Conservation (phyloP, 108 stramenopile genomes). For the Cylindrotheca fusiformis region DNA sequence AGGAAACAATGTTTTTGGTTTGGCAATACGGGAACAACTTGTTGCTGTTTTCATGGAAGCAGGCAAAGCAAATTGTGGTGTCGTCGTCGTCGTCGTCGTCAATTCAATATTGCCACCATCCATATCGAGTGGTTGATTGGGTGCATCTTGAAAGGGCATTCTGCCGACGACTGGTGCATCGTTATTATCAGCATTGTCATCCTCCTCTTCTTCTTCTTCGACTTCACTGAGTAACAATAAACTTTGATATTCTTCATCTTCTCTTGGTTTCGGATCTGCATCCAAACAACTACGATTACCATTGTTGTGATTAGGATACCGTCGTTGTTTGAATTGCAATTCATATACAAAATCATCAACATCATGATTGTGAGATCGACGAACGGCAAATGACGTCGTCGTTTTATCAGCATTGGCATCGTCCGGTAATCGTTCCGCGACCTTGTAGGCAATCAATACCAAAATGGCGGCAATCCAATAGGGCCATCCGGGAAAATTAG, state of each 20-base stretch:
- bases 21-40: too few relatives aligned
- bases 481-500: conserved; percentile 72
- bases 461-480: conserved; percentile 60
- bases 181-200: conserved; percentile 13
- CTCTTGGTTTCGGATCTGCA: conserved; percentile 5
- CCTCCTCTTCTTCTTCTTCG: conserved; percentile 29
- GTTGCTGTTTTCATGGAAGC: too few relatives aligned
- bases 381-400: neutral
- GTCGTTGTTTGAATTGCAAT: conserved; percentile 44
- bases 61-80: too few relatives aligned
- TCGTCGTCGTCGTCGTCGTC: too few relatives aligned
- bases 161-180: neutral
- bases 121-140: neutral
- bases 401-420: conserved; percentile 4
- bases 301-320: neutral
- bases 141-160: neutral
- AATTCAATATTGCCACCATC: neutral
- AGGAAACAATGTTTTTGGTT: too few relatives aligned
- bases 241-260: conserved; percentile 32
- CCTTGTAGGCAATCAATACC: conserved; percentile 48
- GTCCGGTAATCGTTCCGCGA: conserved; percentile 41
- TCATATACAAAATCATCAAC: conserved; percentile 51
- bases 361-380: neutral
- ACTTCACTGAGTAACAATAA: conserved; percentile 16
- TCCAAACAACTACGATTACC: neutral